Percentiles rank a stretch among this genome's conserved stretches.
Evolutionary conservation across 225 moss, liverwort and hornwort species (phyloP).

Genomic region (Marchantia paleacea): DNA sequence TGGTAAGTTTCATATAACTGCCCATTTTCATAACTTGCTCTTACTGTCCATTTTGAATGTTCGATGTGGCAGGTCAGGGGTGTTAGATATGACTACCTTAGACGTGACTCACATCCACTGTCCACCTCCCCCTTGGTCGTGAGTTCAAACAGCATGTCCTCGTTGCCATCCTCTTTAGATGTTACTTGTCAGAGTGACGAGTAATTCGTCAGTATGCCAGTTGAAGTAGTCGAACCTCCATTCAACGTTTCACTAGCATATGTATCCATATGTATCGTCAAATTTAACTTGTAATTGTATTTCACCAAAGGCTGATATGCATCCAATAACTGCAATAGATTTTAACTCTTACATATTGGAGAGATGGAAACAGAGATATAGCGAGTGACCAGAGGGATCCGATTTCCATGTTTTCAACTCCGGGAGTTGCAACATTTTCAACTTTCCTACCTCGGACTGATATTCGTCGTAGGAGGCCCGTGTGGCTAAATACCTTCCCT

Average conservation of each 20-base stretch:
- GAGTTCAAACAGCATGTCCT: not conserved
- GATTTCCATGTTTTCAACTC: not conserved
- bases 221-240: too few relatives aligned
- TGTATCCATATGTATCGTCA: too few relatives aligned
- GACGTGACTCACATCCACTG: constrained; percentile 76
- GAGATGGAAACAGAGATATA: constrained; percentile 15
- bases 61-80: constrained; percentile 77
- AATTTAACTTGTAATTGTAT: too few relatives aligned
- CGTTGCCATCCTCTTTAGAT: not conserved
- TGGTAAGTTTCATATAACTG: too few relatives aligned
- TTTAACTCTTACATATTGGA: not conserved
- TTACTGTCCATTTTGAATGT: not conserved
- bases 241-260: too few relatives aligned
- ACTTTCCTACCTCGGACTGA: constrained; percentile 13
- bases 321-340: not conserved
- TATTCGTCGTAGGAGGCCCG: constrained; percentile 64
- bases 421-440: constrained; percentile 21
- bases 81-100: constrained; percentile 59
- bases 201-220: not conserved
- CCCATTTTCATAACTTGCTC: too few relatives aligned
- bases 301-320: too few relatives aligned
- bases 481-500: constrained; percentile 69
- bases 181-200: not conserved
- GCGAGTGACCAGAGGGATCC: constrained; percentile 13
- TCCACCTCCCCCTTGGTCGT: constrained; percentile 68